These are phyloP conservation scores for Solanum commersonii DNA, from an alignment of 257 asterid genomes.

Conservation along the genomic window DNA sequence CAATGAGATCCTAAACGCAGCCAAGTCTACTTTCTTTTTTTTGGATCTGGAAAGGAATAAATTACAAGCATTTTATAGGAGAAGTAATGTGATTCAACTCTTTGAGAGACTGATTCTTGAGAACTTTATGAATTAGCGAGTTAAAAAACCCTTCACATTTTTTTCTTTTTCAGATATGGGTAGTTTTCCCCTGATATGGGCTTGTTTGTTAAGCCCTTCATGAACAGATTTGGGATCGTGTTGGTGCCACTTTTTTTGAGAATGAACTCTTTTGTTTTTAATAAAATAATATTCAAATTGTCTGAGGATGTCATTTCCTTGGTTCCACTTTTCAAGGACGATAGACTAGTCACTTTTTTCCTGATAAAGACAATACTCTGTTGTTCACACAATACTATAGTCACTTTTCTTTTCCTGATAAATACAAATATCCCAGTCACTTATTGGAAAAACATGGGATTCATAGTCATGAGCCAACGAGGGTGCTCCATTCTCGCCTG, in stretches of 20 bases:
- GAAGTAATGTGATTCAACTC: background rate
- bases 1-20: background rate
- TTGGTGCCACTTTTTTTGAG: background rate
- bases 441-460: background rate
- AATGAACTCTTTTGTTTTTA: background rate
- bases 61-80: background rate
- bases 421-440: background rate
- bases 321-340: background rate
- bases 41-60: background rate
- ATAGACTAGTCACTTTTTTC: background rate
- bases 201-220: background rate
- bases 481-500: background rate
- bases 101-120: background rate
- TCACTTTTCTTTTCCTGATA: background rate
- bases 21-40: background rate
- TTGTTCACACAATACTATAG: background rate
- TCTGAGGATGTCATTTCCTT: background rate
- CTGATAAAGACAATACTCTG: background rate
- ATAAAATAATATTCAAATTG: background rate
- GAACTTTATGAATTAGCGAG: background rate
- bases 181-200: background rate
- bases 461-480: background rate
- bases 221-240: background rate
- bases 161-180: background rate
- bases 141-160: background rate